Percentiles rank a stretch among this genome's conserved stretches.
These are phyloP conservation scores for Orobanche coerulescens DNA, from an alignment of 257 asterid species.

Conservation along the genomic window DNA sequence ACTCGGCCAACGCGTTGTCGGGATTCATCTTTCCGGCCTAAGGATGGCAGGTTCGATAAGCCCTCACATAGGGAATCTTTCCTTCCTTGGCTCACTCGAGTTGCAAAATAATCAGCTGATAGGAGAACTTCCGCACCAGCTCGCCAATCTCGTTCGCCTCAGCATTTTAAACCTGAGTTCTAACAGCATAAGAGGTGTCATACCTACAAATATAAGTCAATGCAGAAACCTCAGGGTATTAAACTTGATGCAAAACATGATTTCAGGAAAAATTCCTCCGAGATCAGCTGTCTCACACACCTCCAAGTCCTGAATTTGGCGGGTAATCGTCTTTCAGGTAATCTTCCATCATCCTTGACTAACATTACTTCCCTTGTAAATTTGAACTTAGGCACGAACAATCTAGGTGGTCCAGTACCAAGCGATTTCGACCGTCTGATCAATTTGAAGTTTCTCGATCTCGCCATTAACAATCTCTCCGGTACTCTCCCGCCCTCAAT, in stretches of 20 bases:
- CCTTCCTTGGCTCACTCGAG: conserved; percentile 42
- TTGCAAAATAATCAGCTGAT: conserved; percentile 39
- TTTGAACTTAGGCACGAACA: conserved; percentile 31
- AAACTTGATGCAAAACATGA: conserved; percentile 39
- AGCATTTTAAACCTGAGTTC: conserved; percentile 28
- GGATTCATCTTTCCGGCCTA: conserved; percentile 39
- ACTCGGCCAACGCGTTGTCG: conserved; percentile 24
- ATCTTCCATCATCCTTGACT: conserved; percentile 36
- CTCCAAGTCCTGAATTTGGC: conserved; percentile 41
- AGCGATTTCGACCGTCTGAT: conserved; percentile 26
- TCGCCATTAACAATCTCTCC: conserved; percentile 41
- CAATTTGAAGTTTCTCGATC: conserved; percentile 39
- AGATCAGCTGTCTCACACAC: conserved; percentile 22
- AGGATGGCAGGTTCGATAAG: conserved; percentile 37
- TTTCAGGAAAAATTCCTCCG: conserved; percentile 38
- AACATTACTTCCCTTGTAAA: conserved; percentile 29
- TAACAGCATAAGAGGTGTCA: conserved; percentile 31
- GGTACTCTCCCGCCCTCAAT: conserved; percentile 42
- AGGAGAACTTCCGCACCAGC: conserved; percentile 36
- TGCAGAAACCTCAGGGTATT: conserved; percentile 32
- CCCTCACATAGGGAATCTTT: conserved; percentile 48
- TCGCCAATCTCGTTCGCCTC: conserved; percentile 35
- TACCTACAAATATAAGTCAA: conserved; percentile 33
- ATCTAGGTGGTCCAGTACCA: conserved; percentile 33
- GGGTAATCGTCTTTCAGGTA: conserved; percentile 39